Conservation (phyloP, 345 rosid species). For the Hevea brasiliensis region DNA sequence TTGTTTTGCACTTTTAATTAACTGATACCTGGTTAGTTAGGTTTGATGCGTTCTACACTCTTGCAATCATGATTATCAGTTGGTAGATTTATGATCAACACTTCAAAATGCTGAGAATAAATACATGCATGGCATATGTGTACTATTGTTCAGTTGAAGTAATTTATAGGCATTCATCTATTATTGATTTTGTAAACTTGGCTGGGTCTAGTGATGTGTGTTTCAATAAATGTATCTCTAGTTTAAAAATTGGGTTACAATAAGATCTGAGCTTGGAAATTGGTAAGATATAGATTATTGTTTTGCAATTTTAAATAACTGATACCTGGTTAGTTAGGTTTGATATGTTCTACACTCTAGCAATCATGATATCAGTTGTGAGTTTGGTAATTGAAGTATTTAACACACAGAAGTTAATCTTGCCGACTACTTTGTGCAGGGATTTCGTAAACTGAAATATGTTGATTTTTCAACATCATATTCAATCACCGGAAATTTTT, state of each 20-base stretch:
- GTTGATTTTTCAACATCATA: conserved; percentile 74
- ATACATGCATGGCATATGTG: too few species aligned
- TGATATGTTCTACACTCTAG: background rate
- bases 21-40: background rate
- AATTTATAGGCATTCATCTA: background rate
- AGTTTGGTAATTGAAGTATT: background rate
- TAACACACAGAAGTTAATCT: conserved; percentile 7
- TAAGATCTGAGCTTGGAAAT: background rate
- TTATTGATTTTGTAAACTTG: background rate
- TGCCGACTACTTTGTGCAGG: conserved; percentile 43
- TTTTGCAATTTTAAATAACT: background rate
- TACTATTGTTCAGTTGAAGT: too few species aligned
- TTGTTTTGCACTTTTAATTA: background rate
- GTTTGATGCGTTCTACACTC: too few species aligned
- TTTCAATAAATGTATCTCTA: background rate
- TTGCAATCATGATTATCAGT: background rate
- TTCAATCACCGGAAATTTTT: conserved; percentile 68
- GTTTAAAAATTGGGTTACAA: background rate
- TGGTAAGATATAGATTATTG: background rate
- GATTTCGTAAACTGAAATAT: conserved; percentile 58
- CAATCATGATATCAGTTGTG: background rate
- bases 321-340: background rate
- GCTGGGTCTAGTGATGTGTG: background rate
- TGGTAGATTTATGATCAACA: too few species aligned
- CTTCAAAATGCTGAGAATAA: too few species aligned